A percentile compares a stretch with the other conserved stretches of the same genome.
Conservation (phyloP, 352 stramenopile species). For the Globisporangium heterothallicum region DNA sequence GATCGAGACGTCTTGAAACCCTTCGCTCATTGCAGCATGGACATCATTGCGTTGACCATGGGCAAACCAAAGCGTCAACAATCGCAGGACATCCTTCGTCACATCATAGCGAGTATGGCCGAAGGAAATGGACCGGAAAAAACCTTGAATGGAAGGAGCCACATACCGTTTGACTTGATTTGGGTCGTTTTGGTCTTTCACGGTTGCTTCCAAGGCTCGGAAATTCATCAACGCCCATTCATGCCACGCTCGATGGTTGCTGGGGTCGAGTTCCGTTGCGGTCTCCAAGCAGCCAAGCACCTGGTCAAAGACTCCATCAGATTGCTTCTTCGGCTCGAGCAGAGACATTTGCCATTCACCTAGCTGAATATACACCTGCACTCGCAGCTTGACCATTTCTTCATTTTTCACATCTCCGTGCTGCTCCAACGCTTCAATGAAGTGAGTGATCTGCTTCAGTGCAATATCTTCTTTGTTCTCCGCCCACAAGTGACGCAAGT, state of each 20-base stretch:
- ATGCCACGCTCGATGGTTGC: slow-evolving; percentile 97
- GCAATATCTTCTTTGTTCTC: slow-evolving; percentile 80
- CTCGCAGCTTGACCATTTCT: slow-evolving; percentile 67
- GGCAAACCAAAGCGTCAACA: slow-evolving; percentile 98
- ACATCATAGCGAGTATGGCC: slow-evolving; percentile 92
- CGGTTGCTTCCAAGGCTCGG: slow-evolving; percentile 57
- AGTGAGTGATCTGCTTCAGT: slow-evolving; percentile 78
- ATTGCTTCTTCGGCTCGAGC: slow-evolving; percentile 65
- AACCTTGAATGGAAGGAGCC: slow-evolving; percentile 94
- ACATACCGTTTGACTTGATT: slow-evolving; percentile 64
- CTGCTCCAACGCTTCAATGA: slow-evolving; percentile 78
- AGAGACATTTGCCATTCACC: slow-evolving; percentile 83
- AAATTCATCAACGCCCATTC: slow-evolving; percentile 99
- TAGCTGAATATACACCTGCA: slow-evolving; percentile 83
- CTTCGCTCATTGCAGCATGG: slow-evolving; percentile 65
- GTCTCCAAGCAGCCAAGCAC: slow-evolving; percentile 79
- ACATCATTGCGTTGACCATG: slow-evolving; percentile 93
- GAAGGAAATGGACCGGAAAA: slow-evolving; percentile 96
- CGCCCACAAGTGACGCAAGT: slow-evolving; percentile 75
- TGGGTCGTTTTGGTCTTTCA: slow-evolving; percentile 53
- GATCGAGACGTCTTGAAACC: slow-evolving; percentile 92
- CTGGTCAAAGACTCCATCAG: slow-evolving; percentile 65
- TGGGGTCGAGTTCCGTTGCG: slow-evolving; percentile 78
- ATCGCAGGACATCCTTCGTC: slow-evolving; percentile 97
- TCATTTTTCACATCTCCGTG: slow-evolving; percentile 56